phyloP scores from a whole-genome alignment of 192 early-diverging fungal genomes.

The Umbelopsis sp. region DNA sequence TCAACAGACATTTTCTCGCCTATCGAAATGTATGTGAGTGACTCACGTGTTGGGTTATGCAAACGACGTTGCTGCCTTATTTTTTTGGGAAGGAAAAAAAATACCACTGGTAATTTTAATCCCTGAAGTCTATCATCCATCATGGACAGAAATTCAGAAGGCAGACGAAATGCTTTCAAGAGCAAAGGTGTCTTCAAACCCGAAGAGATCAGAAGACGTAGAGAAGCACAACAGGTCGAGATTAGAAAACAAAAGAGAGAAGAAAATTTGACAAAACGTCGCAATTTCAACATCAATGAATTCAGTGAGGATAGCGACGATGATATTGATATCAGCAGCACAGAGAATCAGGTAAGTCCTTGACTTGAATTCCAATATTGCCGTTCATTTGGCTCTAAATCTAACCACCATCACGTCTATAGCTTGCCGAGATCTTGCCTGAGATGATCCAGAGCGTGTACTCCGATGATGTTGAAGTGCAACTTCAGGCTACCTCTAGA shows the following conservation, averaged over 20 bases:
- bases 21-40: not conserved
- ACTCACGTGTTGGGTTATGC: constrained; percentile 16
- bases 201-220: constrained; percentile 90
- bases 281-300: constrained; percentile 71
- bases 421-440: constrained; percentile 26
- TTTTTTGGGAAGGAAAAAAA: not conserved
- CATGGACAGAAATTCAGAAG: constrained; percentile 58
- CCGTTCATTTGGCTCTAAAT: not conserved
- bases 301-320: constrained; percentile 80
- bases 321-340: constrained; percentile 55
- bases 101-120: not conserved
- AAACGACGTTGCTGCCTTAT: not conserved
- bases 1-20: too few relatives aligned
- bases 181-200: constrained; percentile 81
- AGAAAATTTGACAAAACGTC: constrained; percentile 89
- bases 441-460: constrained; percentile 33
- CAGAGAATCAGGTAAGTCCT: constrained; percentile 57
- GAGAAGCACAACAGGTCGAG: constrained; percentile 92
- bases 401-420: not conserved
- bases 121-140: not conserved
- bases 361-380: not conserved
- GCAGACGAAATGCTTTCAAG: constrained; percentile 82
- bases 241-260: constrained; percentile 96
- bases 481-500: constrained; percentile 43
- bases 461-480: constrained; percentile 44